Conservation (phyloP, 140 eudicot genomes). For the Erigeron philadelphicus region DNA sequence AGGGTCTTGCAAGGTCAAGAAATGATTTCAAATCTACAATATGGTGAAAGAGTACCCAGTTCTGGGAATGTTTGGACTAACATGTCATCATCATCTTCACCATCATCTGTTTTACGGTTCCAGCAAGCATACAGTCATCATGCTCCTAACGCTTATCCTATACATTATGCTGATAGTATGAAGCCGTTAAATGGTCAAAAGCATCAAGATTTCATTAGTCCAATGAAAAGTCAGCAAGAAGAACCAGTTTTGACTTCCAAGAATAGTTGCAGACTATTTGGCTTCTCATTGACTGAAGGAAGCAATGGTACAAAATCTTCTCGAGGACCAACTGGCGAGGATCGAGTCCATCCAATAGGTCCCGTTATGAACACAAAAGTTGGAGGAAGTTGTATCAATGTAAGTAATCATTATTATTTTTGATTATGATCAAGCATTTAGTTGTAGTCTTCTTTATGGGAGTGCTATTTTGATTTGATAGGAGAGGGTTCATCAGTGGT, state of each 20-base stretch:
- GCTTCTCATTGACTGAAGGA: constrained; percentile 55
- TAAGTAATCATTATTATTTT: constrained; percentile 29
- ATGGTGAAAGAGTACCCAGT: constrained; percentile 24
- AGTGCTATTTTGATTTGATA: constrained; percentile 7
- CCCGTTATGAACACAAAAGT: constrained; percentile 42
- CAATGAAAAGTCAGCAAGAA: constrained; percentile 18
- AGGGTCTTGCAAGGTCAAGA: constrained; percentile 99
- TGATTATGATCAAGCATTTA: background rate
- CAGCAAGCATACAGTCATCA: constrained; percentile 39
- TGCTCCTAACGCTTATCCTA: constrained; percentile 28
- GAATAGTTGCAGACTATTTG: constrained; percentile 48
- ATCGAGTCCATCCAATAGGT: constrained; percentile 33
- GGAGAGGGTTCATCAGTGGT: constrained; percentile 34
- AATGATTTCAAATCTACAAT: constrained; percentile 39
- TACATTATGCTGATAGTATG: constrained; percentile 18
- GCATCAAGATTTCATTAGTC: constrained; percentile 26
- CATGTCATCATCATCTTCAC: constrained; percentile 34
- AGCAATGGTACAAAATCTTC: constrained; percentile 21
- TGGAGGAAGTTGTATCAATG: constrained; percentile 50
- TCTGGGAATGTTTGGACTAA: constrained; percentile 21
- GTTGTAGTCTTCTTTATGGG: constrained; percentile 7
- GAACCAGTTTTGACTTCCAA: constrained; percentile 34
- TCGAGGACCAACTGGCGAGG: constrained; percentile 8
- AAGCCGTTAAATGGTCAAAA: constrained; percentile 22
- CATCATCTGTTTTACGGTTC: constrained; percentile 57